A percentile compares a stretch with the other conserved stretches of the same genome.
These are phyloP conservation scores for Pilasporangium apinafurcum DNA, from an alignment of 352 stramenopile genomes.

Conservation along the genomic window DNA sequence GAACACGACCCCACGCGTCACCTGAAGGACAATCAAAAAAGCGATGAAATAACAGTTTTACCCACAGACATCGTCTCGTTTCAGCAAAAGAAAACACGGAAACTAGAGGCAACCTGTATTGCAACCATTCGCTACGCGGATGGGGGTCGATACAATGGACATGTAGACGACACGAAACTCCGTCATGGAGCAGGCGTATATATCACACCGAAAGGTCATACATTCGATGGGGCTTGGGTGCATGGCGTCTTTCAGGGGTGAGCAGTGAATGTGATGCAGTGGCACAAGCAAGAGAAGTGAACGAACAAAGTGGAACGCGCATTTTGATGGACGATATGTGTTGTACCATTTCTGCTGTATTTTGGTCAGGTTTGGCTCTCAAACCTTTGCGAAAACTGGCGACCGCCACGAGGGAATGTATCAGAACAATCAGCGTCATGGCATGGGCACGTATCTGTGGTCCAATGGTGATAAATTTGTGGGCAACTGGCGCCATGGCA, in stretches of 20 bases:
- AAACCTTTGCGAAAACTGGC: constrained; percentile 70
- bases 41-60: constrained; percentile 10
- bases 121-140: constrained; percentile 54
- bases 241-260: constrained; percentile 82
- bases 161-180: constrained; percentile 31
- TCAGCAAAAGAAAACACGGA: constrained; percentile 35
- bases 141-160: constrained; percentile 59
- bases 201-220: constrained; percentile 41
- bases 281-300: background rate
- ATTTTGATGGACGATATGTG: background rate
- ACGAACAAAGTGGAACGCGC: background rate
- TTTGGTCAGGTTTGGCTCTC: constrained; percentile 67
- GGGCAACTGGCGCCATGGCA: constrained; percentile 74
- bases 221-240: constrained; percentile 80
- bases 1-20: constrained; percentile 11
- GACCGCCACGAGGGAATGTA: constrained; percentile 88
- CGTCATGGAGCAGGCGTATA: constrained; percentile 62
- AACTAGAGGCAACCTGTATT: constrained; percentile 12
- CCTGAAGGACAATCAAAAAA: constrained; percentile 6
- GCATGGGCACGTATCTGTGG: constrained; percentile 82
- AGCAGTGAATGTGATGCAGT: constrained; percentile 5
- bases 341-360: constrained; percentile 1
- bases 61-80: constrained; percentile 39
- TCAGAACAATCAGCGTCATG: constrained; percentile 79
- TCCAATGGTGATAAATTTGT: constrained; percentile 88